These are phyloP conservation scores for Amanita rimosa DNA, from an alignment of 768 basidiomycete species.

Conservation along the genomic window DNA sequence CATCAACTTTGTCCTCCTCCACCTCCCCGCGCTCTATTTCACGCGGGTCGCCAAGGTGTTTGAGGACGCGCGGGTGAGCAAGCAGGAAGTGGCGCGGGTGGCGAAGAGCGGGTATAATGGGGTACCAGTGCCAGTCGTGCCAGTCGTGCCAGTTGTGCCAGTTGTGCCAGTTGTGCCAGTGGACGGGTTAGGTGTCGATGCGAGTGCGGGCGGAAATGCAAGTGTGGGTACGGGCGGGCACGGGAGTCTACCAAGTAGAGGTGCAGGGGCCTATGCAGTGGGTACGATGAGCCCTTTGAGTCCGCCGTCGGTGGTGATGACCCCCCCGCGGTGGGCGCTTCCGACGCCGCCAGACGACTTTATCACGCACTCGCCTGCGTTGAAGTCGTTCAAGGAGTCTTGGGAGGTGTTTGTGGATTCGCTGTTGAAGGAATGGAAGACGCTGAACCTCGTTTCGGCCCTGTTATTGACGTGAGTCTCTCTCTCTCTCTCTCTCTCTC, in stretches of 20 bases:
- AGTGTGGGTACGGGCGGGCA: no score
- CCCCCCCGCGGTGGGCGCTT: slow-evolving; percentile 5
- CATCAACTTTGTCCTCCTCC: slow-evolving; percentile 36
- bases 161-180: no score
- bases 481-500: no score
- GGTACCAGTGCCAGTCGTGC: no score
- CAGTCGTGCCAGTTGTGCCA: no score
- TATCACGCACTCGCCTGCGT: slow-evolving; percentile 45
- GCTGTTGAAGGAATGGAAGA: slow-evolving; percentile 23
- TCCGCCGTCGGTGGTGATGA: slow-evolving; percentile 14
- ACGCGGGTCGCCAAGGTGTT: slow-evolving; percentile 68
- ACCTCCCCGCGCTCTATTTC: slow-evolving; percentile 71
- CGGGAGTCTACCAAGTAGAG: no score
- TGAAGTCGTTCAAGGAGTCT: slow-evolving; percentile 23
- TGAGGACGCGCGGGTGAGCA: slow-evolving; percentile 67
- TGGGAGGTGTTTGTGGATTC: slow-evolving; percentile 21
- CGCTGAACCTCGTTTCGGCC: slow-evolving; percentile 22
- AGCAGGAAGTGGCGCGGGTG: slow-evolving; percentile 49
- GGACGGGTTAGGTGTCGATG: no score
- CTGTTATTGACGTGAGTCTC: slow-evolving; percentile 19
- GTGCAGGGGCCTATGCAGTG: no score
- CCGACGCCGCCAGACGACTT: slow-evolving; percentile 39
- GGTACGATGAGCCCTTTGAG: no score
- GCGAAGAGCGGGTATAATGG: slow-evolving; percentile 11
- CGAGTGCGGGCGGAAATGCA: no score